Base-by-base conservation (phyloP, 2,329 filamentous ascomycete genomes). In the Orbilia brochopaga region DNA sequence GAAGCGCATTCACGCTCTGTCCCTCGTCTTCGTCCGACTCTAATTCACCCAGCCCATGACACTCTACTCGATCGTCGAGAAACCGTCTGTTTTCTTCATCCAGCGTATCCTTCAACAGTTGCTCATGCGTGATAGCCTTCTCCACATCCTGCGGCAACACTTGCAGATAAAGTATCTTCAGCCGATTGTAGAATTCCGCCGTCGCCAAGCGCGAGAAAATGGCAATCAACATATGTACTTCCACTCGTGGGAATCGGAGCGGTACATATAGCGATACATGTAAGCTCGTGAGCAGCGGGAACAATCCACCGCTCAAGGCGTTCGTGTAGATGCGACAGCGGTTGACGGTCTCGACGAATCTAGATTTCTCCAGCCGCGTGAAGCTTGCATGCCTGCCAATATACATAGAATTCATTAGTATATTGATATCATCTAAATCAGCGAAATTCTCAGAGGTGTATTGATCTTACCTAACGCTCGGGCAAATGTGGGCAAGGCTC, bases 381-480 rank as follows among this genome's bases (percentile, higher is more conserved):
- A 19, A 21, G 11, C 19, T 48, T 19, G 19, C 44, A 19, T 48
- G 44, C 19, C 44, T 48, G 17, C 3, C 17, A 11, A 19, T 19
- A 5, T 11, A 48, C 5, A 3, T 21, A 48, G 21, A 44, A 44
- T 8, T n/a, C 19, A 24, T 21, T 4, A 24, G 1, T 15, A 35
- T 21, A 24, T 21, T 19, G 24, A 27, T 30, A n/a, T n/a, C n/a
- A n/a, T n/a, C n/a, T n/a, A n/a, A n/a, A n/a, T n/a, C n/a, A n/a
- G n/a, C n/a, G n/a, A n/a, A n/a, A n/a, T n/a, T n/a, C n/a, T n/a
- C n/a, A n/a, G n/a, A n/a, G n/a, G n/a, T 23, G 15, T 19, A 40
- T 23, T 23, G 5, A 17, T 5, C 42, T 21, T 60, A 60, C 56
- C 56, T 23, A 2, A 60, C 56, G 17, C 30, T 50, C 21, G 30